Percentiles rank a stretch among this genome's conserved stretches.
Conservation (phyloP, 305 asterid genomes). For the Solanum hybrid region DNA sequence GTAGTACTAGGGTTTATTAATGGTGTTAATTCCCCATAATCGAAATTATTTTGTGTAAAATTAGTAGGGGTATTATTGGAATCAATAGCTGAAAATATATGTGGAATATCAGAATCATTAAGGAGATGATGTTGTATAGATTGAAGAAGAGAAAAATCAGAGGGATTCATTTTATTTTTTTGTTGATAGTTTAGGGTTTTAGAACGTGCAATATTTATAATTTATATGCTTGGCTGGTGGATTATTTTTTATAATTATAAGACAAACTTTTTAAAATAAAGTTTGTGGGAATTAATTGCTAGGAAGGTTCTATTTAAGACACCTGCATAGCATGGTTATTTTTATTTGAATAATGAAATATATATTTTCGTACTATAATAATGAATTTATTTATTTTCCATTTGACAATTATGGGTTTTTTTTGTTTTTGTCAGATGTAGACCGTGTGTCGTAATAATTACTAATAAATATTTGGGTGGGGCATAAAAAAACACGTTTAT, state of each 20-base stretch:
- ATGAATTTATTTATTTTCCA: background rate
- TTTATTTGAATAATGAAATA: background rate
- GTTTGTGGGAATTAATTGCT: background rate
- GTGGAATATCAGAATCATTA: conserved; percentile 11
- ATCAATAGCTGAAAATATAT: background rate
- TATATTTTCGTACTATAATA: background rate
- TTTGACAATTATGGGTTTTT: background rate
- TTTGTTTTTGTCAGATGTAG: background rate
- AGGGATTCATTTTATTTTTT: background rate
- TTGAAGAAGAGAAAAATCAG: conserved; percentile 6
- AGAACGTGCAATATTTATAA: background rate
- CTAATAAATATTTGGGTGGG: background rate
- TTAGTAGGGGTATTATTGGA: background rate
- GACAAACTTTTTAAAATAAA: background rate
- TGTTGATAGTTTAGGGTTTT: background rate
- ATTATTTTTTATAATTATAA: background rate
- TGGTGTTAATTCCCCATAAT: background rate
- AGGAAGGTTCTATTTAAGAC: background rate
- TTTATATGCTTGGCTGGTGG: background rate
- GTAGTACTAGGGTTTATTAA: background rate
- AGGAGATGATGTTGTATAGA: conserved; percentile 11
- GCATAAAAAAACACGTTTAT: background rate
- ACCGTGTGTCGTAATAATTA: background rate
- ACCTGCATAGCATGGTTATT: background rate
- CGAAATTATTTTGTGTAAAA: background rate